phyloP scores from a whole-genome alignment of 2,329 filamentous ascomycete species.

The Talaromyces sp. region DNA sequence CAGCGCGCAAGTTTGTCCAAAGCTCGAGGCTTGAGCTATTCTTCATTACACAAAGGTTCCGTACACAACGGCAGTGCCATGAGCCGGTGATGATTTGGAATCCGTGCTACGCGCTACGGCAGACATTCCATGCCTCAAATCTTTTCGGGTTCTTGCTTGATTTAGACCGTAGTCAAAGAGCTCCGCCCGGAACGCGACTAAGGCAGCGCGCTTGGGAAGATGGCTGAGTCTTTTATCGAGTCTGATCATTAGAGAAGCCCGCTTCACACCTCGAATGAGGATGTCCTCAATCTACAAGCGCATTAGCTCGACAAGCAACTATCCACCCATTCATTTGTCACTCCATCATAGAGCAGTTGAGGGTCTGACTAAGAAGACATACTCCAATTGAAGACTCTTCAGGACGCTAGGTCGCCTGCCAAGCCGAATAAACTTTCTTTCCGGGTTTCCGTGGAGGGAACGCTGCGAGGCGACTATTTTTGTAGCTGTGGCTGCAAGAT shows the following conservation, averaged over 20 bases:
- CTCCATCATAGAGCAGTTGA: neutral
- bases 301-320: neutral
- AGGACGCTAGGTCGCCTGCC: neutral
- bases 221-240: neutral
- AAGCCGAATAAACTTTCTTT: constrained; percentile 5
- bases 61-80: constrained; percentile 1
- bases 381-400: neutral
- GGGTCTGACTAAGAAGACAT: neutral
- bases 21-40: neutral
- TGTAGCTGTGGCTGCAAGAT: constrained; percentile 12
- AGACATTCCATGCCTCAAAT: constrained; percentile 12
- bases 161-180: constrained; percentile 1
- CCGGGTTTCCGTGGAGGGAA: neutral
- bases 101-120: constrained; percentile 1
- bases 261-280: neutral
- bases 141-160: constrained; percentile 9
- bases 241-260: neutral
- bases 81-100: constrained; percentile 5
- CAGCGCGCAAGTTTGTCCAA: neutral
- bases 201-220: neutral
- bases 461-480: neutral
- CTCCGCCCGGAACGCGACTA: neutral
- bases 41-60: constrained; percentile 12
- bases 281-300: neutral
- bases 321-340: neutral